These are phyloP conservation scores for Davidsoniella neocaledoniae DNA, from an alignment of 2,329 filamentous ascomycete species.

Conservation along the genomic window DNA sequence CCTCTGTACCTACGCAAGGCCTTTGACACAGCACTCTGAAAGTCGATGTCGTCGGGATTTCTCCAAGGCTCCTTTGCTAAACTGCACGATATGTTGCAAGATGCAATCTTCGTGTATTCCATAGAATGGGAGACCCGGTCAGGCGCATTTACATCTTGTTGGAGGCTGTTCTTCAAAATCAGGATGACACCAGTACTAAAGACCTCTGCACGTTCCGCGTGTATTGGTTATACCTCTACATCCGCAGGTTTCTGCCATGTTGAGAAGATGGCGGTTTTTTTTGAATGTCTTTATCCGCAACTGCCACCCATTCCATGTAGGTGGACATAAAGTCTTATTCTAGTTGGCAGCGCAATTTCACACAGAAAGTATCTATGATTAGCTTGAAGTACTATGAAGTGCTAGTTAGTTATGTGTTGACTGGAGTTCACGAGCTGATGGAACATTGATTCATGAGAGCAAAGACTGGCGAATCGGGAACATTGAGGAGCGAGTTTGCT, in stretches of 20 bases:
- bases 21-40: conserved; percentile 28
- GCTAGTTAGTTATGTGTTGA: background rate
- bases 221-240: conserved; percentile 13
- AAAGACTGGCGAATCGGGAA: too few relatives aligned
- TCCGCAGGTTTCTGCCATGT: conserved; percentile 6
- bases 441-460: background rate
- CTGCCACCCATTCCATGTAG: conserved; percentile 47
- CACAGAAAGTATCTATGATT: conserved; percentile 41
- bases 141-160: conserved; percentile 39
- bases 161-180: conserved; percentile 26
- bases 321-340: conserved; percentile 92
- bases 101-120: conserved; percentile 24
- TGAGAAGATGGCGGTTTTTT: conserved; percentile 48
- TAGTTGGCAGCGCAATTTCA: conserved; percentile 70
- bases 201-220: conserved; percentile 17
- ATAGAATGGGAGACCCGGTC: conserved; percentile 30
- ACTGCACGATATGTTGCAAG: conserved; percentile 13
- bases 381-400: background rate
- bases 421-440: background rate
- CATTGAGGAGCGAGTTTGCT: too few relatives aligned
- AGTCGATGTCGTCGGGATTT: conserved; percentile 19
- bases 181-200: conserved; percentile 30
- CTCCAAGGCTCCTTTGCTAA: conserved; percentile 13
- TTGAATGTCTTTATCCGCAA: conserved; percentile 80
- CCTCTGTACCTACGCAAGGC: conserved; percentile 21